phyloP scores from a whole-genome alignment of 805 yeast genomes.

The Candida golubevii region DNA sequence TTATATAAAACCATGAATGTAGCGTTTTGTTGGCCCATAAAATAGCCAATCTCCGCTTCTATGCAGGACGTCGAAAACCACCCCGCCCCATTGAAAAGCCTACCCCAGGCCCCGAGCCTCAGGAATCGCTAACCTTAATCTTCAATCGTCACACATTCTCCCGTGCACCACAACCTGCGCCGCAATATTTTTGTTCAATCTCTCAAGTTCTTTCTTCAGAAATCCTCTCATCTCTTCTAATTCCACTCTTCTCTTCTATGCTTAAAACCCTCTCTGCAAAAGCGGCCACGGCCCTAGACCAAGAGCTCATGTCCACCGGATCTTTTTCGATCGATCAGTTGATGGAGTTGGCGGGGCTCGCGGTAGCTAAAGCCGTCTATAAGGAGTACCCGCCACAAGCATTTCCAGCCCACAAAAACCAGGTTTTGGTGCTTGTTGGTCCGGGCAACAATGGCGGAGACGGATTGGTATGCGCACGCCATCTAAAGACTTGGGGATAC shows the following conservation, averaged over 20 bases:
- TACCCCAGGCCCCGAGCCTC: no score
- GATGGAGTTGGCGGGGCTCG: constrained; percentile 95
- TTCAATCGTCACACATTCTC: no score
- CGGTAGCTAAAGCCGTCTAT: constrained; percentile 85
- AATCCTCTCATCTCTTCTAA: no score
- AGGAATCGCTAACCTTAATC: no score
- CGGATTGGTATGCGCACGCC: constrained; percentile 94
- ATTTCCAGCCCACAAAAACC: neutral
- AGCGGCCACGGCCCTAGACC: constrained; percentile 74
- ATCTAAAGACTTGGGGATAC: constrained; percentile 69
- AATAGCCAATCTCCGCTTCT: no score
- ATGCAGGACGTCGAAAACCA: no score
- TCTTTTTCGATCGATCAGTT: constrained; percentile 82
- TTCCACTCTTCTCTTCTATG: neutral
- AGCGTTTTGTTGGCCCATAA: no score
- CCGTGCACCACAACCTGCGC: no score
- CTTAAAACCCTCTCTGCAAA: constrained; percentile 34
- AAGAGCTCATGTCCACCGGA: constrained; percentile 79
- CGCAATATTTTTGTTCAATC: no score
- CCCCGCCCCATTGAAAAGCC: no score
- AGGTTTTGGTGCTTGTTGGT: constrained; percentile 73
- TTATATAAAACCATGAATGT: no score
- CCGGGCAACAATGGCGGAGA: constrained; percentile 99
- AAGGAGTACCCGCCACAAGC: constrained; percentile 56
- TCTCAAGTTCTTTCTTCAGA: no score